Evolutionary conservation across 352 stramenopile species (phyloP).

Genomic region (Pythium myriotylum): DNA sequence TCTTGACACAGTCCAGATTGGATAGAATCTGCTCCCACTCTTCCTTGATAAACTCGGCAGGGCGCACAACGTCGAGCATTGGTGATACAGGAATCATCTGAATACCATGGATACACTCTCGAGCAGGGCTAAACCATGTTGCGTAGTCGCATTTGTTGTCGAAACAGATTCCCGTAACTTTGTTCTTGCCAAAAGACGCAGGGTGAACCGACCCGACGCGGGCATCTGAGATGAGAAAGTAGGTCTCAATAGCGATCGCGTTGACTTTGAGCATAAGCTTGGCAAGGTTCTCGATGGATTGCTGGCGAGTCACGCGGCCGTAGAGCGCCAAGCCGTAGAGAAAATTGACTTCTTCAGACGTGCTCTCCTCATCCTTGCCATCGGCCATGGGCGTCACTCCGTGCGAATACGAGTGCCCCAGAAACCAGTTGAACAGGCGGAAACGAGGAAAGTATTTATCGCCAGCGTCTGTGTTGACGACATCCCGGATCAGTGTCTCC

Average conservation of each 20-base stretch:
- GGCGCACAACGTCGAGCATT: constrained; percentile 60
- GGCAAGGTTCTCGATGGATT: constrained; percentile 33
- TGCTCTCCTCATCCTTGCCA: constrained; percentile 76
- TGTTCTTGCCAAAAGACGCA: constrained; percentile 64
- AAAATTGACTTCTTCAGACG: constrained; percentile 75
- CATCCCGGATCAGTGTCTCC: constrained; percentile 51
- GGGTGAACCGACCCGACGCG: constrained; percentile 49
- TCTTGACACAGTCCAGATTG: constrained; percentile 51
- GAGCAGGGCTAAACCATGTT: constrained; percentile 69
- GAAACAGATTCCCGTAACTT: constrained; percentile 43
- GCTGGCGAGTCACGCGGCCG: constrained; percentile 48
- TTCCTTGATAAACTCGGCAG: constrained; percentile 53
- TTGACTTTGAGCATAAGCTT: constrained; percentile 68
- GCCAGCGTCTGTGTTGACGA: constrained; percentile 41
- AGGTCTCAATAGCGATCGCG: constrained; percentile 61
- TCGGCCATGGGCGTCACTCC: constrained; percentile 64
- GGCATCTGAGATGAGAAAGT: constrained; percentile 60
- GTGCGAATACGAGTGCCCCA: constrained; percentile 74
- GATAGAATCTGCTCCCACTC: constrained; percentile 64
- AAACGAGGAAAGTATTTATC: constrained; percentile 64
- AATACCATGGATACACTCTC: constrained; percentile 79
- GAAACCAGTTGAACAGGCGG: constrained; percentile 70
- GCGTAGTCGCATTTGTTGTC: constrained; percentile 58
- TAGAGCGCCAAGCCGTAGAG: constrained; percentile 57
- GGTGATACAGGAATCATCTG: constrained; percentile 75